phyloP scores from a whole-genome alignment of 495 filamentous ascomycete genomes.

The Penicillium turbatum region DNA sequence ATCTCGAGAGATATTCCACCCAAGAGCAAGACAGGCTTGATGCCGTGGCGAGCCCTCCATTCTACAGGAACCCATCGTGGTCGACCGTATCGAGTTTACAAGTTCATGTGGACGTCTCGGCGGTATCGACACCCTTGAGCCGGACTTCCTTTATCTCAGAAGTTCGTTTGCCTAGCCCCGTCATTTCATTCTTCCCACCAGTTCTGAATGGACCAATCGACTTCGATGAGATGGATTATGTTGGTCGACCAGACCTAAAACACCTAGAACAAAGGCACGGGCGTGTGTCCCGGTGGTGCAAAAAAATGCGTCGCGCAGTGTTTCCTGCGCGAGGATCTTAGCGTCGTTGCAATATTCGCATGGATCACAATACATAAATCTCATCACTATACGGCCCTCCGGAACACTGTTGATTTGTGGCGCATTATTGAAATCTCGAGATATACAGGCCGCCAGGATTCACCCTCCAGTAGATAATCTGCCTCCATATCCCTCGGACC shows the following conservation, averaged over 20 bases:
- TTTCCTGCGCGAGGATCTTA: background rate
- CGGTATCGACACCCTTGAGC: background rate
- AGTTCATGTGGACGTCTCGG: background rate
- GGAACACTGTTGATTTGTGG: too few species aligned
- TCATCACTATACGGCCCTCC: too few species aligned
- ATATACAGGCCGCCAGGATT: background rate
- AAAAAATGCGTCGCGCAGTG: background rate
- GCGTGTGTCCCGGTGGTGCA: background rate
- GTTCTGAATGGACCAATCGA: background rate
- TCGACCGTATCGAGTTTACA: background rate
- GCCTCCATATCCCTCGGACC: too few species aligned
- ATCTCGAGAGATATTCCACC: background rate
- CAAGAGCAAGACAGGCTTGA: background rate
- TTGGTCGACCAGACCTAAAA: background rate
- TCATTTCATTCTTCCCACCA: background rate
- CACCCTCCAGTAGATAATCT: too few species aligned
- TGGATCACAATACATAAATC: background rate
- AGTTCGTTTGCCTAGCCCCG: background rate
- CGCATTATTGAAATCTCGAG: too few species aligned
- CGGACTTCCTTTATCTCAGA: background rate
- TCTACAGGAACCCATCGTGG: background rate
- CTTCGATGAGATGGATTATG: background rate
- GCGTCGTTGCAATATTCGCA: background rate
- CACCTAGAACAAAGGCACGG: background rate
- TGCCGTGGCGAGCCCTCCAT: background rate